Evolutionary conservation across 78 protist species (phyloP), one percentile per base, ranked within the genome.

Genomic region (Cavenderia fasciculata): DNA sequence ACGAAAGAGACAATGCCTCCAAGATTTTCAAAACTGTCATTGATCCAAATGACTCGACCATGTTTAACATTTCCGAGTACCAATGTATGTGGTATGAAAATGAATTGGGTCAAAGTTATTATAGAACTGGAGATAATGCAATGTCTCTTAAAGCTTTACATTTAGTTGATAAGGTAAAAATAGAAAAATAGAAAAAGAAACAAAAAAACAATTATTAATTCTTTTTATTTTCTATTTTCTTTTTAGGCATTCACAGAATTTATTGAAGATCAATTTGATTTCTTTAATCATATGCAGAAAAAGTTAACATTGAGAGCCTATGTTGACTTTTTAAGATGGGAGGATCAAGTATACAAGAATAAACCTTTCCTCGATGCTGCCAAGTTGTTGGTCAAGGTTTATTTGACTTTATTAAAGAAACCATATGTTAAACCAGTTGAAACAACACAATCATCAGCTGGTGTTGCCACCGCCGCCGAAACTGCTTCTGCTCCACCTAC

Each of bases 261-360:
- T 19, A 23, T 38, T 27, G 98, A 97, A 40, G 99, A 98, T 85
- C 98, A 98, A 94, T 93, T 96, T 62, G 98, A 98, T 87, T 98
- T 98, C 96, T 98, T 97, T 87, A 46, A 84, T 40, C 97, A 98
- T 69, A 93, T 96, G 86, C 43, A 94, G 49, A 94, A 96, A 85
- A 95, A 96, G 89, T 76, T 94, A 87, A 96, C 97, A 4, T 71
- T 97, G 21, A 89, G 99, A 36, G 59, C 98, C 4, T 98, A 96
- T 76, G 59, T 96, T 56, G 52, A 61, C 54, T 77, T 87, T 57
- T 54, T 87, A 29, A 73, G 87, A 74, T 74, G 85, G 87, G 93
- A 87, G 34, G 93, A 87, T 59, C n/a, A 33, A 27, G 59, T 85
- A 0, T 59, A 41, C 25, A 11, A 63, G 10, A 71, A 85, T 36